These are phyloP conservation scores for Lyophyllum shimeji DNA, from an alignment of 768 basidiomycete species.

Conservation along the genomic window DNA sequence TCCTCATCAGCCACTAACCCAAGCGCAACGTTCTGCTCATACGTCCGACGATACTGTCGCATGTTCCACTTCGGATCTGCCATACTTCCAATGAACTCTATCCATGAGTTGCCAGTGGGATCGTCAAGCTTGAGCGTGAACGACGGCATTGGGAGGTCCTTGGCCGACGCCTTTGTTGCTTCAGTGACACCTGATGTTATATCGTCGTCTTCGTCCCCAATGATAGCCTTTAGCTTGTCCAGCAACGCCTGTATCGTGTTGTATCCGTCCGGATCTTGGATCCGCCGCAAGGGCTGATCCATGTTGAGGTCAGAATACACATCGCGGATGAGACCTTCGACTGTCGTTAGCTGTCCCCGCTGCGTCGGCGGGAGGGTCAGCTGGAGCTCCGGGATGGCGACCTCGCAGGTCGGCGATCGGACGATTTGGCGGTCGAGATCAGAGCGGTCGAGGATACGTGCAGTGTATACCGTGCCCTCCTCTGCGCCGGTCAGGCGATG, in stretches of 20 bases:
- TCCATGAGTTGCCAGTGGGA: constrained; percentile 94
- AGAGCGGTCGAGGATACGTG: constrained; percentile 64
- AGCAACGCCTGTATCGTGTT: constrained; percentile 75
- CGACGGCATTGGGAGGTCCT: constrained; percentile 55
- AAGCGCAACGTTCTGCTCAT: constrained; percentile 77
- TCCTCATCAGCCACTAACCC: constrained; percentile 65
- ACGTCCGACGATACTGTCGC: constrained; percentile 75
- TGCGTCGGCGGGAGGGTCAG: constrained; percentile 84
- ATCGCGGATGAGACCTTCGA: constrained; percentile 89
- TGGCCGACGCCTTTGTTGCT: constrained; percentile 35
- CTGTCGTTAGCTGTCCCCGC: constrained; percentile 93
- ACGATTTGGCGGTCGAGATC: constrained; percentile 95
- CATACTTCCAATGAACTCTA: constrained; percentile 86
- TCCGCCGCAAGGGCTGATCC: constrained; percentile 81
- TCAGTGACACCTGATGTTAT: constrained; percentile 34
- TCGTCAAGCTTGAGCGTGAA: constrained; percentile 91
- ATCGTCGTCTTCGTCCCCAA: constrained; percentile 61
- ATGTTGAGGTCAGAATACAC: constrained; percentile 75
- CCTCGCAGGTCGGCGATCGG: constrained; percentile 79
- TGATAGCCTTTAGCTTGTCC: constrained; percentile 58
- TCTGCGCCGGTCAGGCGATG: neutral
- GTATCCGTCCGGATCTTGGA: constrained; percentile 73
- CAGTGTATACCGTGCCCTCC: constrained; percentile 80
- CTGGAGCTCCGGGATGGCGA: constrained; percentile 84
- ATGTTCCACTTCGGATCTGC: constrained; percentile 93